Evolutionary conservation across 2,329 filamentous ascomycete genomes (phyloP), one percentile per base, ranked within the genome.

Genomic region (Aspergillus intermedius): DNA sequence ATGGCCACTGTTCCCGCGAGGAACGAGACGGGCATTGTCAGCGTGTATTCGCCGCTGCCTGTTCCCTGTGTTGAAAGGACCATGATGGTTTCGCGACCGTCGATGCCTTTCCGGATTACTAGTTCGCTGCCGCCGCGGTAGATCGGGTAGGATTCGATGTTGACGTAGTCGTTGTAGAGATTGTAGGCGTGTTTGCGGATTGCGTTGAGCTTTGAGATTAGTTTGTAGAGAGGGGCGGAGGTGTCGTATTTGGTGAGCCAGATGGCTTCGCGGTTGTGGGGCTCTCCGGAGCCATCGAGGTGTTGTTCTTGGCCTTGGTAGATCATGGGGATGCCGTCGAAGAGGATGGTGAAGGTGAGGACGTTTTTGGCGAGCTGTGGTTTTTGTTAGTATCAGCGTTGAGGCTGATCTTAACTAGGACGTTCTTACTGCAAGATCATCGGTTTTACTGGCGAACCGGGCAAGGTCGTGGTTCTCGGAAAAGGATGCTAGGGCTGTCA

Each of bases 291-390:
- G 19, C 76, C 76, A 2, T 69, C 61, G 60, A 76, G 81, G 51
- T 77, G 79, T 58, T 86, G 82, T 64, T 86, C 83, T 52, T 82
- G 79, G 23, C 82, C 83, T 55, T 83, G 77, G 64, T 85, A 86
- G 30, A 85, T 73, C 48, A 84, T 80, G 1, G 82, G 81, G 35
- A 85, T 79, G 17, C 82, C 82, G 47, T 83, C 65, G 28, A 62
- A 60, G 15, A 86, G 74, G 25, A 86, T 74, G n/a, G 77, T 78
- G 57, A 80, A 84, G 0, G 80, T 74, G 37, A 85, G 70, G 4
- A 78, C 74, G 56, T 86, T 86, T 62, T 80, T 79, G 42, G 81
- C 76, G 2, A 83, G 72, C 45, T 64, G 44, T 5, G 10, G 34
- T 23, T 49, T 49, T n/a, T 23, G 15, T 39, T n/a, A 34, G 45